Conservation (phyloP, 2,329 filamentous ascomycete genomes). For the Tolypocladium endophyticum region DNA sequence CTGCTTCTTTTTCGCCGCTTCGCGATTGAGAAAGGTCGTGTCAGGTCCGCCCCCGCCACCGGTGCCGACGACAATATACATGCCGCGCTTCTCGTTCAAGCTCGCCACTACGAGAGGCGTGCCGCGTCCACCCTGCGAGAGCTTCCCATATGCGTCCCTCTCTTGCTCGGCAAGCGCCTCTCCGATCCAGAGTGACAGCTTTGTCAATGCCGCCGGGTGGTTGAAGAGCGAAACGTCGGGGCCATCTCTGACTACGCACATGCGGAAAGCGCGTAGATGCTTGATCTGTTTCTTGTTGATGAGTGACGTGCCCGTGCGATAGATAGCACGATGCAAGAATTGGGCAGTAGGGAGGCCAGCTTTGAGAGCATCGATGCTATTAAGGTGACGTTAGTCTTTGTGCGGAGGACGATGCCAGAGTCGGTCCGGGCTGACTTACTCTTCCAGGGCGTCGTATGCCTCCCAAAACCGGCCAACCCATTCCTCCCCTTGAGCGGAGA, state of each 20-base stretch:
- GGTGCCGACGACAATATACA: constrained; percentile 89
- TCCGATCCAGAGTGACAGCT: constrained; percentile 86
- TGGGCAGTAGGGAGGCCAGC: constrained; percentile 73
- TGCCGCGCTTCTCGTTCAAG: constrained; percentile 73
- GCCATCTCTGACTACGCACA: constrained; percentile 92
- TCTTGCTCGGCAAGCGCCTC: constrained; percentile 89
- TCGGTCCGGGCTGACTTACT: constrained; percentile 34
- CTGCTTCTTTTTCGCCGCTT: constrained; percentile 51
- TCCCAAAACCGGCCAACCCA: constrained; percentile 61
- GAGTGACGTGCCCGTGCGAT: constrained; percentile 81
- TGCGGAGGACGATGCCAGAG: not conserved
- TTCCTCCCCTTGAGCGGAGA: constrained; percentile 46
- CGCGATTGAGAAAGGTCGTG: constrained; percentile 56
- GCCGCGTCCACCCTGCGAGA: constrained; percentile 58
- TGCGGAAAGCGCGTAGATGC: constrained; percentile 82
- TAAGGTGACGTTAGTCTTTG: constrained; percentile 1
- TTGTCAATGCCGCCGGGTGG: constrained; percentile 85
- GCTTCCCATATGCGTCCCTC: constrained; percentile 59
- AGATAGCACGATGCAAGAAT: constrained; percentile 82
- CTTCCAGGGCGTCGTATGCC: constrained; percentile 60
- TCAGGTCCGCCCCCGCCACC: constrained; percentile 76
- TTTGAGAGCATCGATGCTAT: constrained; percentile 65
- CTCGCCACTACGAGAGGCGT: constrained; percentile 85
- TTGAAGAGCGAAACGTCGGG: constrained; percentile 87
- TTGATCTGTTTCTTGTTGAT: constrained; percentile 92